Conservation (phyloP, 2,329 filamentous ascomycete species). For the Gliomastix tumulicola region DNA sequence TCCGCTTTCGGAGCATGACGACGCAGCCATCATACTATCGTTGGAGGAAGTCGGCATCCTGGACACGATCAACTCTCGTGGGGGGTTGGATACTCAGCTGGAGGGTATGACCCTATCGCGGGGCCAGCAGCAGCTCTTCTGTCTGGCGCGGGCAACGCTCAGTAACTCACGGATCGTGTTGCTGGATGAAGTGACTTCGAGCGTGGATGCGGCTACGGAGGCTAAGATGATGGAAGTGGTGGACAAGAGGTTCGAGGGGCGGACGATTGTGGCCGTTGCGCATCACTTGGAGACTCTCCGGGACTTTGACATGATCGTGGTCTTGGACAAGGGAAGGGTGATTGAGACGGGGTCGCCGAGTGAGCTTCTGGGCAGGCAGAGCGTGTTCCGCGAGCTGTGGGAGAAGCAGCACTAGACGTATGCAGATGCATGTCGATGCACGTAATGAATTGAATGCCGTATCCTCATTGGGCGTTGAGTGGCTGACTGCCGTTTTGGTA, state of each 20-base stretch:
- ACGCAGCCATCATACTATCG: conserved; percentile 13
- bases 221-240: conserved; percentile 13
- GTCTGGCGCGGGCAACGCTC: conserved; percentile 32
- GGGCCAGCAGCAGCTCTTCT: conserved; percentile 48
- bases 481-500: too few species aligned
- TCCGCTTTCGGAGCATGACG: conserved; percentile 14
- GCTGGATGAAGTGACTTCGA: conserved; percentile 22
- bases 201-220: conserved; percentile 8
- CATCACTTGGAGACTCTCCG: conserved; percentile 28
- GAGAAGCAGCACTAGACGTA: neutral
- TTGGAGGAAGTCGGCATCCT: conserved; percentile 14
- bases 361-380: neutral
- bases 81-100: conserved; percentile 22
- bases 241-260: conserved; percentile 13
- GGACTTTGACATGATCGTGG: conserved; percentile 40
- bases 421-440: too few species aligned
- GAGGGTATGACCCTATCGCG: conserved; percentile 36
- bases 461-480: too few species aligned
- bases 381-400: neutral
- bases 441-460: too few species aligned
- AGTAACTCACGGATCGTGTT: conserved; percentile 23
- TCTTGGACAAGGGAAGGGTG: conserved; percentile 40
- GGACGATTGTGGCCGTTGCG: conserved; percentile 36
- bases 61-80: conserved; percentile 15
- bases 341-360: conserved; percentile 27